Conservation (phyloP, 2,329 filamentous ascomycete species). For the Pseudogymnoascus sp. region DNA sequence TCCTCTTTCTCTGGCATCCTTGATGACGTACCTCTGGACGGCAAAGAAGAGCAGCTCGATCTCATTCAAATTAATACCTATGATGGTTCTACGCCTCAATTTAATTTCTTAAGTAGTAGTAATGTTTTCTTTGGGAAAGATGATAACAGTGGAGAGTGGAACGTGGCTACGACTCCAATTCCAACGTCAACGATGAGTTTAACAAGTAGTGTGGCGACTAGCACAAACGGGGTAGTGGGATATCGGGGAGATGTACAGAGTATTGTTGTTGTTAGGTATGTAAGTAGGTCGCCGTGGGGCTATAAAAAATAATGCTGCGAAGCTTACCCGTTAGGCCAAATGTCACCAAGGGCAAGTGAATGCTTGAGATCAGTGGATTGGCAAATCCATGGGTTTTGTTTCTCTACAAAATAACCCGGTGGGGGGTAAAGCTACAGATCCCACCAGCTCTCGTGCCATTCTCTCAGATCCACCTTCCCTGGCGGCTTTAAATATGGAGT, state of each 20-base stretch:
- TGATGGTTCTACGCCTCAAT: not conserved
- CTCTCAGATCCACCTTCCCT: constrained; percentile 48
- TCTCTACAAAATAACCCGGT: not conserved
- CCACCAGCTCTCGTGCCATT: constrained; percentile 63
- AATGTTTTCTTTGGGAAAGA: not conserved
- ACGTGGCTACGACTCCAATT: not conserved
- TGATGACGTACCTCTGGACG: not conserved
- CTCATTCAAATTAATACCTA: not conserved
- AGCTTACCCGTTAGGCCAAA: too few relatives aligned
- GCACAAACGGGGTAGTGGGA: not conserved
- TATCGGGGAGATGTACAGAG: constrained; percentile 38
- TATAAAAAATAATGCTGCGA: too few relatives aligned
- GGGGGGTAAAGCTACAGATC: constrained; percentile 21
- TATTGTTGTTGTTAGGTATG: constrained; percentile 29
- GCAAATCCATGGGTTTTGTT: not conserved
- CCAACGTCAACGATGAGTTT: not conserved
- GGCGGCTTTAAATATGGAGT: constrained; percentile 53
- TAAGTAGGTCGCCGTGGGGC: too few relatives aligned
- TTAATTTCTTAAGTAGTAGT: not conserved
- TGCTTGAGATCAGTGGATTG: too few relatives aligned
- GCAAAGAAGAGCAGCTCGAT: not conserved
- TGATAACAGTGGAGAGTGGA: not conserved
- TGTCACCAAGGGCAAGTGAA: too few relatives aligned
- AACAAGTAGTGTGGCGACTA: not conserved
- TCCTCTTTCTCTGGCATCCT: not conserved